Percentiles rank a stretch among this genome's conserved stretches.
Evolutionary conservation across 352 stramenopile species (phyloP).

Genomic region (Pythium oligandrum): DNA sequence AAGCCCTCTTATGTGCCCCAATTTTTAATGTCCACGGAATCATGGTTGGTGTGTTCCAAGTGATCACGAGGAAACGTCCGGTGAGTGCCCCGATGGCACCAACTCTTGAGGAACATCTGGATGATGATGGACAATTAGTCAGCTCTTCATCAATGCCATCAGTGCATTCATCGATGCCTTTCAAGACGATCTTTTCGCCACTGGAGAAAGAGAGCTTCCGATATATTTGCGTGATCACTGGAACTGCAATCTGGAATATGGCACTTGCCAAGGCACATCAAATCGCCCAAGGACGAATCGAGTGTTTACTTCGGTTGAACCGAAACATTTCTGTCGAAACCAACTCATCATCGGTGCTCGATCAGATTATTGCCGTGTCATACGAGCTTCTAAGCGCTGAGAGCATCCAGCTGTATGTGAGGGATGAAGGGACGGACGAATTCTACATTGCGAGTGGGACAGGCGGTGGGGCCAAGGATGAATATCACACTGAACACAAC

Average conservation of each 20-base stretch:
- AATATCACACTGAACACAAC: conserved; percentile 33
- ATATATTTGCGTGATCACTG: conserved; percentile 35
- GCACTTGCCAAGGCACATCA: conserved; percentile 26
- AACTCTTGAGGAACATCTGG: conserved; percentile 7
- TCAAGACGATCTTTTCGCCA: conserved; percentile 22
- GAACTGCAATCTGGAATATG: conserved; percentile 38
- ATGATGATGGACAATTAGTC: conserved; percentile 6
- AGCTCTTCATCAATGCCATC: background rate
- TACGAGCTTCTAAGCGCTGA: conserved; percentile 33
- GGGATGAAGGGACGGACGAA: conserved; percentile 25
- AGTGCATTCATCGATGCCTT: conserved; percentile 2
- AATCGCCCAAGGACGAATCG: conserved; percentile 29
- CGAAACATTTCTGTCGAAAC: conserved; percentile 32
- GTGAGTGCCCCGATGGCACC: conserved; percentile 10
- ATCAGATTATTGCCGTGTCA: conserved; percentile 38
- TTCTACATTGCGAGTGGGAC: conserved; percentile 22
- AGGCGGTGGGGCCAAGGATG: conserved; percentile 14
- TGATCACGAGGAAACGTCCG: conserved; percentile 36
- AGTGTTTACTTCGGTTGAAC: conserved; percentile 31
- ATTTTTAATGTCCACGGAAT: conserved; percentile 66
- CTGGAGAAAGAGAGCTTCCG: conserved; percentile 33
- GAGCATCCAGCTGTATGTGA: conserved; percentile 28
- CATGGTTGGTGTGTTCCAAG: conserved; percentile 55
- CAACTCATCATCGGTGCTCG: conserved; percentile 25
- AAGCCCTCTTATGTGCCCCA: conserved; percentile 44